A percentile compares a stretch with the other conserved stretches of the same genome.
Evolutionary conservation across 768 basidiomycete species (phyloP).

Genomic region (Chlorophyllum brunneum): DNA sequence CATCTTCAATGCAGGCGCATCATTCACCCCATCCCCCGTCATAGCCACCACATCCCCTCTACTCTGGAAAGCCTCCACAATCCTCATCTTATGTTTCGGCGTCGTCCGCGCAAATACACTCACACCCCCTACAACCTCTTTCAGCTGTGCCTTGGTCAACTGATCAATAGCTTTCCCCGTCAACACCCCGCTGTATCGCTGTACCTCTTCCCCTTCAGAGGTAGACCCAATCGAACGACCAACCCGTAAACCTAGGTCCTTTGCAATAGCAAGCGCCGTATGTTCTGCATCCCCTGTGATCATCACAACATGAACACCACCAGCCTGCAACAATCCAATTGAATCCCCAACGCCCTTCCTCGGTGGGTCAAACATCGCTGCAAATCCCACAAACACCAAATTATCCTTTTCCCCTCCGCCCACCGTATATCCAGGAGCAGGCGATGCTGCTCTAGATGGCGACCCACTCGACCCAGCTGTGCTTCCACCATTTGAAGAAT

Average conservation of each 20-base stretch:
- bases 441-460: slow-evolving; percentile 27
- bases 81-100: slow-evolving; percentile 96
- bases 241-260: slow-evolving; percentile 77
- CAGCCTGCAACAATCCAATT: slow-evolving; percentile 72
- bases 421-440: slow-evolving; percentile 13
- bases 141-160: slow-evolving; percentile 76
- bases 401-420: slow-evolving; percentile 37
- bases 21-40: slow-evolving; percentile 98
- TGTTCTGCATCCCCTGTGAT: slow-evolving; percentile 94
- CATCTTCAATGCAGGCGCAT: slow-evolving; percentile 95
- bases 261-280: slow-evolving; percentile 87
- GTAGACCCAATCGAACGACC: slow-evolving; percentile 38
- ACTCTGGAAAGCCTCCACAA: slow-evolving; percentile 90
- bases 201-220: slow-evolving; percentile 20
- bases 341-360: slow-evolving; percentile 91
- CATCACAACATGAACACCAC: slow-evolving; percentile 96
- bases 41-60: slow-evolving; percentile 91
- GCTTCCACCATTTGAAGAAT: slow-evolving; percentile 19
- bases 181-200: slow-evolving; percentile 40
- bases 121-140: slow-evolving; percentile 76
- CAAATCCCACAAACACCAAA: slow-evolving; percentile 88
- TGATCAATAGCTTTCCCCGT: slow-evolving; percentile 84
- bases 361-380: slow-evolving; percentile 95
- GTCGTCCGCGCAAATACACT: slow-evolving; percentile 95
- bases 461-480: slow-evolving; percentile 23